Evolutionary conservation across 164 flowering plant genomes (phyloP).

Genomic region (Tetrastigma voinierianum): DNA sequence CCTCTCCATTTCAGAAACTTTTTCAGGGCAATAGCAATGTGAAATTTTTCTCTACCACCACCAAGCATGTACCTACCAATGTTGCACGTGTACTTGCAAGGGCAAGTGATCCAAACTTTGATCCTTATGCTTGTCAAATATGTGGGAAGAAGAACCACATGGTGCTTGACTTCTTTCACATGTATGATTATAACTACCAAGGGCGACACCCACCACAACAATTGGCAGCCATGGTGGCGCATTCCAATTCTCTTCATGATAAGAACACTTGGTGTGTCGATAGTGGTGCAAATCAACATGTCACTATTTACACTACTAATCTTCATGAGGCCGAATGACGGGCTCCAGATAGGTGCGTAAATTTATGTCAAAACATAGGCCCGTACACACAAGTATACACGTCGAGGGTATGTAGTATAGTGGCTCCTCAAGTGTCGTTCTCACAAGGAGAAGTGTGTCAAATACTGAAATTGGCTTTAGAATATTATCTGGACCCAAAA

Average conservation of each 20-base stretch:
- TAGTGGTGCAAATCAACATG: slow-evolving; percentile 1
- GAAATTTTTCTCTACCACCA: too few relatives aligned
- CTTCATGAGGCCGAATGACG: neutral
- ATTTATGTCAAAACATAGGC: too few relatives aligned
- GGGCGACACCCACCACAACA: slow-evolving; percentile 2
- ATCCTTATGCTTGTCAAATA: neutral
- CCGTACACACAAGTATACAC: too few relatives aligned
- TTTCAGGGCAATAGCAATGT: neutral
- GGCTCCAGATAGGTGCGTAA: too few relatives aligned
- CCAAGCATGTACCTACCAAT: too few relatives aligned
- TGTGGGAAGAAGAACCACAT: too few relatives aligned
- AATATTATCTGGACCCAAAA: too few relatives aligned
- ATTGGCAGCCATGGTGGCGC: neutral
- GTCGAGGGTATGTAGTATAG: too few relatives aligned
- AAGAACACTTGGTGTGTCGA: neutral
- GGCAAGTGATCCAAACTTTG: slow-evolving; percentile 1
- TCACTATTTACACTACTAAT: slow-evolving; percentile 1
- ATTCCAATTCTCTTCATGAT: slow-evolving; percentile 3
- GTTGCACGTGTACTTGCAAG: neutral
- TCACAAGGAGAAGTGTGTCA: too few relatives aligned
- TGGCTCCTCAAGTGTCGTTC: too few relatives aligned
- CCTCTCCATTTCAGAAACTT: neutral
- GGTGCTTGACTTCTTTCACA: too few relatives aligned
- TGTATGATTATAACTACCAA: neutral
- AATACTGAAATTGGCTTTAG: too few relatives aligned